These are phyloP conservation scores for Phytophthora rubi DNA, from an alignment of 352 stramenopile species.

Conservation along the genomic window DNA sequence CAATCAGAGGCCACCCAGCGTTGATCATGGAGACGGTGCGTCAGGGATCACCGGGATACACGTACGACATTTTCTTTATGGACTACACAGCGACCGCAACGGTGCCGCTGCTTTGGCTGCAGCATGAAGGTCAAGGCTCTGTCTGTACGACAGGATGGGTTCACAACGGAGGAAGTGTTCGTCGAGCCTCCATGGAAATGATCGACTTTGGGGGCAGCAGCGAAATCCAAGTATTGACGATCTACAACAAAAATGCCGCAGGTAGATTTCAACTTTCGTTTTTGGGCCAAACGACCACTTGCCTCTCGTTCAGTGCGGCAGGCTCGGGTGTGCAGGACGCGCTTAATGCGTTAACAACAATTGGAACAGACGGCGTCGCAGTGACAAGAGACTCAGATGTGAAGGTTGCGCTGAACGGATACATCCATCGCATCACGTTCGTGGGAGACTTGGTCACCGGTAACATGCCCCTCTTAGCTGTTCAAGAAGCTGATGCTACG, in stretches of 20 bases:
- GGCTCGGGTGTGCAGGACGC: constrained; percentile 31
- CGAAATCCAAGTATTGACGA: constrained; percentile 62
- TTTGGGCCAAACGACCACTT: constrained; percentile 40
- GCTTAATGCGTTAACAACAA: constrained; percentile 40
- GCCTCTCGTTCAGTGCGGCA: constrained; percentile 43
- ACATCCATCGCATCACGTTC: constrained; percentile 75
- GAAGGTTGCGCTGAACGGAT: constrained; percentile 51
- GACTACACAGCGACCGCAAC: constrained; percentile 40
- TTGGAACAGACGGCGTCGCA: constrained; percentile 47
- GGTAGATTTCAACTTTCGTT: constrained; percentile 64
- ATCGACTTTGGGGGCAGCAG: constrained; percentile 63
- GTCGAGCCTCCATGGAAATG: constrained; percentile 50
- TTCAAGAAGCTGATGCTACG: constrained; percentile 7
- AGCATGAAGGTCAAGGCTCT: constrained; percentile 30
- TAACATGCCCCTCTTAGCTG: constrained; percentile 44
- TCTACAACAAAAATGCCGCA: constrained; percentile 34
- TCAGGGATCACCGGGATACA: constrained; percentile 59
- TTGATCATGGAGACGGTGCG: constrained; percentile 76
- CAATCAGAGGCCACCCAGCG: constrained; percentile 51
- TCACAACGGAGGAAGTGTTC: constrained; percentile 48
- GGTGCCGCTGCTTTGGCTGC: constrained; percentile 43
- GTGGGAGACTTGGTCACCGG: constrained; percentile 61
- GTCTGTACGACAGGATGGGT: constrained; percentile 26
- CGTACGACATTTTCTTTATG: constrained; percentile 85
- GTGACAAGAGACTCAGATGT: constrained; percentile 57